These are phyloP conservation scores for Boletus austroedulis DNA, from an alignment of 1,284 basidiomycete species.

Conservation along the genomic window DNA sequence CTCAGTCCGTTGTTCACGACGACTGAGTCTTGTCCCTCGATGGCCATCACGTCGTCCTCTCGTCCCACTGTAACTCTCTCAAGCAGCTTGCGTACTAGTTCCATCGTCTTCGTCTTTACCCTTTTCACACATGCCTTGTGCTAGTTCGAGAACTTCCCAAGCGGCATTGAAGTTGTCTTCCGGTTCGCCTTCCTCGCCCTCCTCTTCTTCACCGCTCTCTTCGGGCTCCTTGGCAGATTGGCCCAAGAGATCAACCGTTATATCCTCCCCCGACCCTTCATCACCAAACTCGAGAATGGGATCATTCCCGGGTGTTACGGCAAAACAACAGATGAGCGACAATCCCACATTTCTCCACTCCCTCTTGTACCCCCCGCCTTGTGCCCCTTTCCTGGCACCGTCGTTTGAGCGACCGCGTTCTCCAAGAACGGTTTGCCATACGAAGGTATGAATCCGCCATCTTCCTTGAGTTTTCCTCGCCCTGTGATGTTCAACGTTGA, in stretches of 20 bases:
- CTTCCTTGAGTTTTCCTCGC: slow-evolving; percentile 69
- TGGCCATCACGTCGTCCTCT: too few relatives aligned
- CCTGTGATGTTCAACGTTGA: slow-evolving; percentile 46
- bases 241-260: slow-evolving; percentile 60
- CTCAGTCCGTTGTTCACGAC: too few relatives aligned
- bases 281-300: slow-evolving; percentile 74
- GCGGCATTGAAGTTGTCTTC: slow-evolving; percentile 95
- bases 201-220: slow-evolving; percentile 47
- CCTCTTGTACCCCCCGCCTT: slow-evolving; percentile 50
- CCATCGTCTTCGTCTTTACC: slow-evolving; percentile 56
- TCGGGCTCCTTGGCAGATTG: slow-evolving; percentile 48
- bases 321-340: slow-evolving; percentile 2
- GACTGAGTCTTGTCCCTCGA: too few relatives aligned
- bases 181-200: slow-evolving; percentile 66
- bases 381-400: slow-evolving; percentile 81
- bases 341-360: slow-evolving; percentile 44
- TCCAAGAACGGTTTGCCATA: slow-evolving; percentile 88
- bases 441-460: slow-evolving; percentile 80
- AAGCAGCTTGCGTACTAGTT: too few relatives aligned
- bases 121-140: slow-evolving; percentile 78
- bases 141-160: slow-evolving; percentile 90
- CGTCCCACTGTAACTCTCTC: too few relatives aligned
- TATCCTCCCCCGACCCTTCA: slow-evolving; percentile 59
- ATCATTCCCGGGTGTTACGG: slow-evolving; percentile 38
- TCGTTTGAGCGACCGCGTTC: slow-evolving; percentile 77